Percentiles rank a stretch among this genome's conserved stretches.
Conservation (phyloP, 2,329 filamentous ascomycete species). For the Aspergillus niger region DNA sequence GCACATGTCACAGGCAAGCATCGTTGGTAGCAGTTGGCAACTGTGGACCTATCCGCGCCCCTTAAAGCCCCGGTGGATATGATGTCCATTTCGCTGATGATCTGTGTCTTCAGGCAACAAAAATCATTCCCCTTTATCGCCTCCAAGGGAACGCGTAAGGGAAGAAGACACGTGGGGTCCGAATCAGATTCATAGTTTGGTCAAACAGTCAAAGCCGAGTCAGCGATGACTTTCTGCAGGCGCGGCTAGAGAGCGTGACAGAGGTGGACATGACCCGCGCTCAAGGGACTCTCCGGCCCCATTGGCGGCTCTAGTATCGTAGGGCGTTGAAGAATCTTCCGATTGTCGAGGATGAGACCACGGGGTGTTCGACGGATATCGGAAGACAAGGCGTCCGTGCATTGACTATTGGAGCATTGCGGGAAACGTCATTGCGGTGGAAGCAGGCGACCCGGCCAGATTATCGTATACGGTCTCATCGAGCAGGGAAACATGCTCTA, state of each 20-base stretch:
- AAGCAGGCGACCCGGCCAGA: not conserved
- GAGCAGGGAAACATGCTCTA: not conserved
- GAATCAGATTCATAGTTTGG: not conserved
- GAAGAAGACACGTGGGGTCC: not conserved
- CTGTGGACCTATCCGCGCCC: not conserved
- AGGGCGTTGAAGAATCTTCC: not conserved
- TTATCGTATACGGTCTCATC: conserved; percentile 1
- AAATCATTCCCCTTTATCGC: not conserved
- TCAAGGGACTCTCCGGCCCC: not conserved
- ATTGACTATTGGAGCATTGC: not conserved
- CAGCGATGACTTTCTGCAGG: not conserved
- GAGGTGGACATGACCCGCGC: not conserved
- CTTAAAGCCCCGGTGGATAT: not conserved
- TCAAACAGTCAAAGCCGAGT: not conserved
- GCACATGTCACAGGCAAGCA: not conserved
- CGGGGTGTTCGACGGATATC: not conserved
- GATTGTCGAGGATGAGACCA: not conserved
- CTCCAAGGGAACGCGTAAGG: not conserved
- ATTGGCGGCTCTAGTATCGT: not conserved
- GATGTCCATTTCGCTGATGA: not conserved
- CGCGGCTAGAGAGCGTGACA: not conserved
- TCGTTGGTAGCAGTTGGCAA: not conserved
- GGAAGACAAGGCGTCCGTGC: not conserved
- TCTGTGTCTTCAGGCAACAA: not conserved
- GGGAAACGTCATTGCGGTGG: not conserved